Conservation (phyloP, 73 alveolate genomes). For the Tetrahymena borealis region DNA sequence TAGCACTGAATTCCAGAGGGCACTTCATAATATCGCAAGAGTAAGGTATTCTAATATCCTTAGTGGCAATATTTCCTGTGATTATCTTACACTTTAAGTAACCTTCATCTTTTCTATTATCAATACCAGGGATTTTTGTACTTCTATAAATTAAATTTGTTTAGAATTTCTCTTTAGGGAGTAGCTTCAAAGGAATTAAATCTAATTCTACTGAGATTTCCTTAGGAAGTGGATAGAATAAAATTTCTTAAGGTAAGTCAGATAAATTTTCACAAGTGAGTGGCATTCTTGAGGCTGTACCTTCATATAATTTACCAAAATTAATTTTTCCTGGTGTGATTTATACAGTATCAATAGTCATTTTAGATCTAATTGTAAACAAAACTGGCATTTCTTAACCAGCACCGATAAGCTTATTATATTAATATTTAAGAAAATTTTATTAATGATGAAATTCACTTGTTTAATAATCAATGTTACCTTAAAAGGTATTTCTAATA, state of each 20-base stretch:
- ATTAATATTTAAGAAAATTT: neutral
- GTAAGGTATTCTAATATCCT: conserved; percentile 65
- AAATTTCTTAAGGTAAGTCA: conserved; percentile 83
- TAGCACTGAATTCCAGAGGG: conserved; percentile 57
- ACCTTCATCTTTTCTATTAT: conserved; percentile 57
- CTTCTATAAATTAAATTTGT: conserved; percentile 72
- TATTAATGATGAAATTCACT: too few relatives aligned
- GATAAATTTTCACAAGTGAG: conserved; percentile 77
- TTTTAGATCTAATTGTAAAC: conserved; percentile 47
- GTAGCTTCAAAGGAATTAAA: conserved; percentile 74
- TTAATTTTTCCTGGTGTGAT: conserved; percentile 69
- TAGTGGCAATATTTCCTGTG: conserved; percentile 76
- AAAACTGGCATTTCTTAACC: conserved; percentile 79
- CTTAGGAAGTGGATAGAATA: conserved; percentile 84
- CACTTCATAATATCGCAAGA: conserved; percentile 66
- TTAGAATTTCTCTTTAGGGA: conserved; percentile 78
- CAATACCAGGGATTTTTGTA: conserved; percentile 49
- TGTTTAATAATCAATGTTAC: too few relatives aligned
- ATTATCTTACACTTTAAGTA: conserved; percentile 53
- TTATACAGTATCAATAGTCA: conserved; percentile 63
- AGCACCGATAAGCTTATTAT: conserved; percentile 59
- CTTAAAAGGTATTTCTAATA: conserved; percentile 66
- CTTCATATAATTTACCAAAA: conserved; percentile 73
- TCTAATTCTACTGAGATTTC: conserved; percentile 82
- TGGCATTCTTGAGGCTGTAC: conserved; percentile 75